Base-by-base conservation (phyloP, 768 basidiomycete genomes). In the Piloderma croceum region DNA sequence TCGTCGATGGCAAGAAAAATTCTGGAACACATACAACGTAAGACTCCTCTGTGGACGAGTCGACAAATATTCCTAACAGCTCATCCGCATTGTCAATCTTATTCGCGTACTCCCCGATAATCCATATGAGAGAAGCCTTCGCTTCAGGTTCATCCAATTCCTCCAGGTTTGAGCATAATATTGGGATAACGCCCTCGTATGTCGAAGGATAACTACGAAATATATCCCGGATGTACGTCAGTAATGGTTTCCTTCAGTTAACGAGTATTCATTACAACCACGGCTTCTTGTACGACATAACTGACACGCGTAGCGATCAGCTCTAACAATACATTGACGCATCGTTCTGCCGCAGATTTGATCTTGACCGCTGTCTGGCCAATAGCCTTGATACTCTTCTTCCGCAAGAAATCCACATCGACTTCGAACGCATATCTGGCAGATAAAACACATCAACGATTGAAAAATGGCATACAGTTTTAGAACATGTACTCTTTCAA, bases 71-170 rank as follows among this genome's bases (percentile, higher is more conserved):
- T 11, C 79, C 75, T 49, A 98, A 69, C 18, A 99, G 71, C 52
- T 97, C 93, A 58, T 89, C 90, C 3, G 94, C 92, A 48, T 99
- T 99, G 51, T 93, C 90, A 48, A 98, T 97, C 67, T 91, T 94
- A 61, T 86, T 85, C 3, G 94, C 92, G 53, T 99, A 96, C 66
- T 97, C 92, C 42, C 94, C 94, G 49, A 98, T 92, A 53, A 99
- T 98, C 94, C 94, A 99, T 58, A 99, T 97, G 36, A 99, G 70
- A 2, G 93, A 93, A 1, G 93, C 90, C 57, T 97, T 97, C 2
- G 94, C 94, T 58, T 99, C 94, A 7, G 94, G 94, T 57, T 99
- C 96, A 53, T 98, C 94, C 23, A 99, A 69, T 53, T 96, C 93
- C 44, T 99, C 94, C 11, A 98, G 79, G 55, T 92, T 94, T 2